Evolutionary conservation across 2,329 filamentous ascomycete species (phyloP).

Genomic region (Pyrenophora graminea): DNA sequence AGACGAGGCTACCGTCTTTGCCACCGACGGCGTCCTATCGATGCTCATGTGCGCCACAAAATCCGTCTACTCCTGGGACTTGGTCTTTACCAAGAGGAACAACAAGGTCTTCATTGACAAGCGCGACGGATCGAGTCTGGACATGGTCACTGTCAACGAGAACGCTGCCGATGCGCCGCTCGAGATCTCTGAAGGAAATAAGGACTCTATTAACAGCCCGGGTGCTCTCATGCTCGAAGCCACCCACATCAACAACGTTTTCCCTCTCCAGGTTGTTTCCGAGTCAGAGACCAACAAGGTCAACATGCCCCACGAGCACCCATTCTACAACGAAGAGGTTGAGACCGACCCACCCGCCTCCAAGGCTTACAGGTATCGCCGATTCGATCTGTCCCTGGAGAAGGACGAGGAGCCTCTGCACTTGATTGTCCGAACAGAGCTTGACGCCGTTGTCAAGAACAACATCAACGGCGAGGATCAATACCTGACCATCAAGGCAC

Average conservation of each 20-base stretch:
- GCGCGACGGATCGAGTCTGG: constrained; percentile 89
- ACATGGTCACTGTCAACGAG: constrained; percentile 99
- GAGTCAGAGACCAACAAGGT: constrained; percentile 80
- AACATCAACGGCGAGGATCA: constrained; percentile 90
- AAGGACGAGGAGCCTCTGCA: constrained; percentile 90
- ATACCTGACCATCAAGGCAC: constrained; percentile 86
- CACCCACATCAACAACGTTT: constrained; percentile 99
- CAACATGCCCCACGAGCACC: constrained; percentile 85
- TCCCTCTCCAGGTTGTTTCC: constrained; percentile 89
- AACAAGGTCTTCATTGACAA: constrained; percentile 99
- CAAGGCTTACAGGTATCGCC: constrained; percentile 98
- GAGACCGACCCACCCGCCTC: constrained; percentile 92
- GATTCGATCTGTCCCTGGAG: constrained; percentile 92
- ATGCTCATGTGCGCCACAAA: constrained; percentile 99
- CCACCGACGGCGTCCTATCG: constrained; percentile 94
- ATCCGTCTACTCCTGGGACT: constrained; percentile 97
- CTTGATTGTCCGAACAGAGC: constrained; percentile 89
- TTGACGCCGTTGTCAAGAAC: constrained; percentile 96
- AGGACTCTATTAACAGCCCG: constrained; percentile 95
- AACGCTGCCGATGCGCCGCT: constrained; percentile 94
- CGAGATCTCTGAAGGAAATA: constrained; percentile 87
- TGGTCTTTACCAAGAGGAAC: constrained; percentile 88
- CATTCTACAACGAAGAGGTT: constrained; percentile 93
- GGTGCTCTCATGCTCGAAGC: constrained; percentile 90
- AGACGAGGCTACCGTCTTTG: constrained; percentile 94